Percentiles rank a stretch among this genome's conserved stretches.
These are phyloP conservation scores for Penicillium concentricum DNA, from an alignment of 2,329 filamentous ascomycete genomes.

Conservation along the genomic window DNA sequence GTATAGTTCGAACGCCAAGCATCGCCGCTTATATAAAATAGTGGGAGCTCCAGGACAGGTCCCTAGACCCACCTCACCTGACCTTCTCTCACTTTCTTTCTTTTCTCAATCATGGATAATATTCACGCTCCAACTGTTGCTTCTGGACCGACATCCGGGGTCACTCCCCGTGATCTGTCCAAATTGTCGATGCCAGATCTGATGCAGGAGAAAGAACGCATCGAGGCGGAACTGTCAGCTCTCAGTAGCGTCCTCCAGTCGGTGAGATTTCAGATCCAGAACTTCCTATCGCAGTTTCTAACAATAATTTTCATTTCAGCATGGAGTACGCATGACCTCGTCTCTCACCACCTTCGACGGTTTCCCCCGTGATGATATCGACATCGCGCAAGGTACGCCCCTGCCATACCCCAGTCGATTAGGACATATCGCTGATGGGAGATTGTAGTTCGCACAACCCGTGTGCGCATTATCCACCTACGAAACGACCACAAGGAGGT, in stretches of 20 bases:
- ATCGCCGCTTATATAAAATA: constrained; percentile 20
- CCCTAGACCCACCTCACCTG: constrained; percentile 19
- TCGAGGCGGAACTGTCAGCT: constrained; percentile 84
- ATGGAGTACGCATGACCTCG: constrained; percentile 91
- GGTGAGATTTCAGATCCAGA: constrained; percentile 51
- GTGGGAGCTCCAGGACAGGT: not conserved
- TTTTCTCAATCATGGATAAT: constrained; percentile 52
- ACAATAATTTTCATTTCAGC: constrained; percentile 55
- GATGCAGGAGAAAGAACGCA: constrained; percentile 75
- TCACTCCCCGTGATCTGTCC: constrained; percentile 58
- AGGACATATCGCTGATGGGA: constrained; percentile 14
- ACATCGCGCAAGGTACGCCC: constrained; percentile 82
- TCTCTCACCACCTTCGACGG: constrained; percentile 83
- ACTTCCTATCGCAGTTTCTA: constrained; percentile 6
- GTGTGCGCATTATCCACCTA: constrained; percentile 82
- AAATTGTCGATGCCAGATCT: constrained; percentile 74
- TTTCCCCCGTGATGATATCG: constrained; percentile 88
- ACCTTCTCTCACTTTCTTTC: constrained; percentile 16
- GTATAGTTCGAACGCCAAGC: constrained; percentile 12
- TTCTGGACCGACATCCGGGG: constrained; percentile 70
- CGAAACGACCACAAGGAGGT: constrained; percentile 91
- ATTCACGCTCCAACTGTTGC: constrained; percentile 70
- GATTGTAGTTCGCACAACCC: constrained; percentile 77
- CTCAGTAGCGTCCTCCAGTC: constrained; percentile 85
- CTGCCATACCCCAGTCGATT: not conserved